Conservation (phyloP, 1,139 yeast genomes). For the Geotrichum siamense region DNA sequence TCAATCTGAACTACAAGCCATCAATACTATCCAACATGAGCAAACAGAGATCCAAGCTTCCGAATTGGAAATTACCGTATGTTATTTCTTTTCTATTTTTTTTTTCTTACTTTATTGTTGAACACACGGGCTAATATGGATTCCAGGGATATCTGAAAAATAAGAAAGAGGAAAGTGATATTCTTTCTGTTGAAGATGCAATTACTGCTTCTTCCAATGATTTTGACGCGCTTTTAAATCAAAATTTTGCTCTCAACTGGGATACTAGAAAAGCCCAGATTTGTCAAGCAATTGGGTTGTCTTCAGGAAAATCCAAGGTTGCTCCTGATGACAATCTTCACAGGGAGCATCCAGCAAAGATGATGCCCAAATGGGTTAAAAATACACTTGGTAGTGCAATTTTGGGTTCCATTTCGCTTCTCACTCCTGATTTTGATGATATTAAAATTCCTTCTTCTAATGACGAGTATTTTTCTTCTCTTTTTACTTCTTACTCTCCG, state of each 20-base stretch:
- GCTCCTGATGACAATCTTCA: not conserved
- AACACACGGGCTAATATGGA: not conserved
- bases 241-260: conserved; percentile 79
- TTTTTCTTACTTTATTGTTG: not conserved
- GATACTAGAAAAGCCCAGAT: conserved; percentile 64
- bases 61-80: conserved; percentile 25
- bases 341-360: not conserved
- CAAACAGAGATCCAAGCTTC: conserved; percentile 19
- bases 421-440: conserved; percentile 30
- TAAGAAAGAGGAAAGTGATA: conserved; percentile 74
- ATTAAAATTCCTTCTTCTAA: conserved; percentile 26
- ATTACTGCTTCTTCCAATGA: conserved; percentile 68
- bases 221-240: conserved; percentile 68
- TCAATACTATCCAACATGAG: conserved; percentile 26
- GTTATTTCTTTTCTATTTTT: conserved; percentile 14
- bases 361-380: conserved; percentile 29
- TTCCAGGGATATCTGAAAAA: conserved; percentile 39
- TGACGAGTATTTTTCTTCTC: conserved; percentile 15
- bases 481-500: conserved; percentile 2
- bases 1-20: conserved; percentile 47
- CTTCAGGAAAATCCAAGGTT: conserved; percentile 24
- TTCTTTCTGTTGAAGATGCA: conserved; percentile 77
- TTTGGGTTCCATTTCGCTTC: conserved; percentile 32
- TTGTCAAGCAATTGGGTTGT: conserved; percentile 57
- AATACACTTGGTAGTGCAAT: conserved; percentile 32